Percentiles rank a stretch among this genome's conserved stretches.
Conservation (phyloP, 78 protist species). For the slime mould (Dictyostelium discoideum) region DNA sequence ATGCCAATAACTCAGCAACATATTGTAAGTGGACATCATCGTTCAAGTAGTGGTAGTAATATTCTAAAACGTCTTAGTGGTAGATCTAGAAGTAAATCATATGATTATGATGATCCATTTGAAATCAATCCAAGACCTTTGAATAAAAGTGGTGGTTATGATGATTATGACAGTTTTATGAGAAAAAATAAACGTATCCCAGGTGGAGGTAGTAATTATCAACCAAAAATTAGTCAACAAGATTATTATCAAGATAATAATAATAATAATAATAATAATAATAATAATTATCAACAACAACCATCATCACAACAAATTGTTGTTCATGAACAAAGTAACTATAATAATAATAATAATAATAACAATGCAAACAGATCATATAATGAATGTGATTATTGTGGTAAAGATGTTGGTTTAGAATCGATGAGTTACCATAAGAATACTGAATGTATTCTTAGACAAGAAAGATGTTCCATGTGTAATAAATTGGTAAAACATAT, state of each 20-base stretch:
- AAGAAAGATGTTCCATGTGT: slow-evolving; percentile 25
- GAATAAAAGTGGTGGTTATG: background rate
- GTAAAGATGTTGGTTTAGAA: slow-evolving; percentile 10
- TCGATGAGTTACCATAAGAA: slow-evolving; percentile 34
- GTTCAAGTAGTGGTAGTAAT: background rate
- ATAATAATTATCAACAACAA: background rate
- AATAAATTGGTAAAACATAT: slow-evolving; percentile 46
- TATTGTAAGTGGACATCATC: background rate
- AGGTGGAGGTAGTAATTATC: background rate
- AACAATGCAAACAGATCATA: background rate
- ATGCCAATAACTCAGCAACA: background rate
- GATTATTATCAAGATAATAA: background rate
- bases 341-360: background rate
- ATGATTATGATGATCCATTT: slow-evolving; percentile 25
- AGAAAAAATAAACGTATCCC: slow-evolving; percentile 1
- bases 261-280: background rate
- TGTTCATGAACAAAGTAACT: background rate
- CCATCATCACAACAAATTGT: background rate
- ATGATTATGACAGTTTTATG: background rate
- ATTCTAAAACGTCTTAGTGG: background rate
- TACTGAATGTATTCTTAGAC: slow-evolving; percentile 51
- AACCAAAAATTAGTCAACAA: background rate
- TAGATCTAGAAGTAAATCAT: slow-evolving; percentile 18
- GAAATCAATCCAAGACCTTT: background rate
- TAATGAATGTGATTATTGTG: slow-evolving; percentile 60